A percentile compares a stretch with the other conserved stretches of the same genome.
Evolutionary conservation across 1,284 basidiomycete species (phyloP).

Genomic region (Papiliotrema flavescens): DNA sequence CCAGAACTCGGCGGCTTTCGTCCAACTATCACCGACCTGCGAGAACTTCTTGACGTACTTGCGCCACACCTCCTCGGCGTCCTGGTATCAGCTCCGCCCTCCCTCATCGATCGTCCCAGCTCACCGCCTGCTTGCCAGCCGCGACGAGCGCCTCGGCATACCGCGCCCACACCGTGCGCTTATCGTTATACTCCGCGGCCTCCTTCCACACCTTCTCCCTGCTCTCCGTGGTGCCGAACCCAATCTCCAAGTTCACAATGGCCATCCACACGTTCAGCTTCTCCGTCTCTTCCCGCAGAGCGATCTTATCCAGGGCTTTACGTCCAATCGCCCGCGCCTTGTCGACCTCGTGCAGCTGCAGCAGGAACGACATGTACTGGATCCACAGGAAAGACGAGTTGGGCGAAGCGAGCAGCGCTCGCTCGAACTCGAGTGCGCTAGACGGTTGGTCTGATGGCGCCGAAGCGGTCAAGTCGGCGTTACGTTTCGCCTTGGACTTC

Average conservation of each 20-base stretch:
- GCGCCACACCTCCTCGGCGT: constrained; percentile 80
- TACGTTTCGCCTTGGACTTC: constrained; percentile 52
- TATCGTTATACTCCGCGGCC: constrained; percentile 84
- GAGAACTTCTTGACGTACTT: constrained; percentile 89
- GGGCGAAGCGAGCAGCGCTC: constrained; percentile 88
- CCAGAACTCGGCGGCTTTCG: constrained; percentile 72
- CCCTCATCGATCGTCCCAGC: constrained; percentile 18
- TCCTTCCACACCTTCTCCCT: constrained; percentile 81
- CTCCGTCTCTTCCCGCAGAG: constrained; percentile 94
- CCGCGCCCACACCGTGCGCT: constrained; percentile 81
- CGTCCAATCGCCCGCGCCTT: constrained; percentile 85
- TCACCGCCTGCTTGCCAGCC: constrained; percentile 73
- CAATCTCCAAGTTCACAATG: constrained; percentile 89
- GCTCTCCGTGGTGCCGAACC: constrained; percentile 80
- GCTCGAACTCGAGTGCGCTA: constrained; percentile 91
- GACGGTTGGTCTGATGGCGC: neutral
- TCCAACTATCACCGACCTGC: constrained; percentile 87
- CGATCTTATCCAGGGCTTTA: constrained; percentile 82
- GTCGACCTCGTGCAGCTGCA: constrained; percentile 91
- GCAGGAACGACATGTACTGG: constrained; percentile 98
- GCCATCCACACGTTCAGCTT: constrained; percentile 98
- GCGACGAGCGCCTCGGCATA: constrained; percentile 81
- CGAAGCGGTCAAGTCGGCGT: constrained; percentile 49
- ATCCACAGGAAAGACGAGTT: constrained; percentile 99
- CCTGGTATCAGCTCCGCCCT: constrained; percentile 51